Percentiles rank a stretch among this genome's conserved stretches.
Evolutionary conservation across 1,284 basidiomycete species (phyloP).

Genomic region (Coniferiporia sulphurascens): DNA sequence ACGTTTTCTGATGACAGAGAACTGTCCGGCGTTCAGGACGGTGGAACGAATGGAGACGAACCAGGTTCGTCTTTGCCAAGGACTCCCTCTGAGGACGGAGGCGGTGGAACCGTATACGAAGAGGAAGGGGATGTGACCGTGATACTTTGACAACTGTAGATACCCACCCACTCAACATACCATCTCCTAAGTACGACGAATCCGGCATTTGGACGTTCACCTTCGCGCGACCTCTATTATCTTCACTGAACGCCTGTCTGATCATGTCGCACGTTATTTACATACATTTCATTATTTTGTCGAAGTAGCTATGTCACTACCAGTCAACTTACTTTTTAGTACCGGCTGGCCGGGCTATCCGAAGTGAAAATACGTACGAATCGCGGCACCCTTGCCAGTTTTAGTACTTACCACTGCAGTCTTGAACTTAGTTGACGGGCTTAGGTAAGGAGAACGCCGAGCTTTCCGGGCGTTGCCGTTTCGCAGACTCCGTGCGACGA

Average conservation of each 20-base stretch:
- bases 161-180: background rate
- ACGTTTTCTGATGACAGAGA: slow-evolving; percentile 3
- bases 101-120: background rate
- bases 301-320: background rate
- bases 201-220: background rate
- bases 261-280: background rate
- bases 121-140: slow-evolving; percentile 9
- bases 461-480: no score
- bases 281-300: slow-evolving; percentile 2
- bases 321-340: background rate
- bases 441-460: no score
- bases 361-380: no score
- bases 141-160: background rate
- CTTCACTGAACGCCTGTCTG: background rate
- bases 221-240: background rate
- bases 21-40: background rate
- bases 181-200: background rate
- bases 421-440: no score
- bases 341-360: no score
- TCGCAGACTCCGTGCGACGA: background rate
- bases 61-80: background rate
- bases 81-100: background rate
- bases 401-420: no score
- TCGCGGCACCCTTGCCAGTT: no score
- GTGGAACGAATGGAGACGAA: background rate